Base-by-base conservation (phyloP, 306 rosid genomes). In the Cyclanthera cordifolia region DNA sequence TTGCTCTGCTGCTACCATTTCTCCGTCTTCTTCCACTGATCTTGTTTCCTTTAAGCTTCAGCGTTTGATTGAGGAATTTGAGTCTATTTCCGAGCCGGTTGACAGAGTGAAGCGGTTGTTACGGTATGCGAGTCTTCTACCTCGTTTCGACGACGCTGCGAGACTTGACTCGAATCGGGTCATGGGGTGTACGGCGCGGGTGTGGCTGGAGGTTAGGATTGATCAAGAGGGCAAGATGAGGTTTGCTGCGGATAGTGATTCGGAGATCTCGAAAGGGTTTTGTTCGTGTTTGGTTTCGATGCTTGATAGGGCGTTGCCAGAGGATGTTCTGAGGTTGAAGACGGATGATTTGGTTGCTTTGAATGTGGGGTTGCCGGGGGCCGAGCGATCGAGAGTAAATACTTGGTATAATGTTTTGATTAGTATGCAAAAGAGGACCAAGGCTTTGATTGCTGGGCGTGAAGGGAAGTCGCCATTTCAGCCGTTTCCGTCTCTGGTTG, bases 141-240 rank as follows among this genome's bases (percentile, higher is more conserved):
- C 85, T 0, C 79, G 71, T 15, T 28, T 89, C 43, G 83, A 69
- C 0, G 87, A 85, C 0, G 37, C 87, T 3, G 75, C 43, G 3
- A 83, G 84, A 60, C 82, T 82, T 4, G 91, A 87, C 60, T 47
- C 80, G 43, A 90, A 88, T 81, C 87, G 99, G 75, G 95, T 93
- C 21, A 93, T 93, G 99, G 99, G 99, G 0, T 93, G 99, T 63
- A 93, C 99, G 0, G 88, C 99, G 1, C 86, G 76, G 81, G 99
- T 93, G 4, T 93, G 99, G 99, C 74, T 88, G 56, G 87, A 76
- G 30, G 94, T 77, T 61, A 25, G 63, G 34, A 53, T 90, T 34
- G 96, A 85, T 47, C 20, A 28, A 14, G 85, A 78, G 13, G 95
- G 99, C 67, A 83, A 80, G 73, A 81, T 90, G 85, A 76, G 86